Evolutionary conservation across 345 rosid species (phyloP).

Genomic region (Brassica napus): Da-Ae NC_063449.1:8443501-8444000

Average conservation of each 20-base stretch:
- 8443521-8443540: neutral
- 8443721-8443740: neutral
- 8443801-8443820: neutral
- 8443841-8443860: too few species aligned
- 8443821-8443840: neutral
- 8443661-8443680: neutral
- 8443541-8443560: too few species aligned
- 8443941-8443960: constrained; percentile 6
- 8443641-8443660: neutral
- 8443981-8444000: neutral
- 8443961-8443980: neutral
- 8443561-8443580: too few species aligned
- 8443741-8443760: neutral
- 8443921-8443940: neutral
- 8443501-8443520: neutral
- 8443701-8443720: neutral
- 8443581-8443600: neutral
- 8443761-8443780: neutral
- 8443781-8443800: neutral
- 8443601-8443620: neutral
- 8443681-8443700: neutral
- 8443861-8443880: too few species aligned
- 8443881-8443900: neutral
- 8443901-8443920: constrained; percentile 2
- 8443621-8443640: neutral